These are phyloP conservation scores for Didymella arachidicola DNA, from an alignment of 2,329 filamentous ascomycete genomes.

Conservation along the genomic window DNA sequence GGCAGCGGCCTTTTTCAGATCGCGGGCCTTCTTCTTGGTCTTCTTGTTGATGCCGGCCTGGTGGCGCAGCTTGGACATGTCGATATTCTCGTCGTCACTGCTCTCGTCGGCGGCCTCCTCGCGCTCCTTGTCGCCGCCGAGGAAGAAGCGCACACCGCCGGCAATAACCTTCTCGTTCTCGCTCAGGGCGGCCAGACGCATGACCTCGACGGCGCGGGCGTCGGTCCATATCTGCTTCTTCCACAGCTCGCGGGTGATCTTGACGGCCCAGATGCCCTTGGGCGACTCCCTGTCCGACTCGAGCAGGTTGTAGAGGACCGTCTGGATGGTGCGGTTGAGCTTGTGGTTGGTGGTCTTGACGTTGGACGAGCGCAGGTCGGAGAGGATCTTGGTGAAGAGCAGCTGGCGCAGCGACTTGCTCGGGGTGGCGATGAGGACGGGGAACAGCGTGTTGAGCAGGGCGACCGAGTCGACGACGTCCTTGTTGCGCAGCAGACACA, in stretches of 20 bases:
- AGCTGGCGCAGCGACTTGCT: constrained; percentile 87
- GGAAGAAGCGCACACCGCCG: constrained; percentile 90
- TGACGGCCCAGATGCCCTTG: constrained; percentile 94
- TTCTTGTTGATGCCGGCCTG: constrained; percentile 96
- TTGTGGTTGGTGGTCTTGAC: constrained; percentile 88
- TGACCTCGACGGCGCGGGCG: constrained; percentile 92
- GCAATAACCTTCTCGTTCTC: constrained; percentile 93
- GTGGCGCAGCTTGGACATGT: constrained; percentile 83
- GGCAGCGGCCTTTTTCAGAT: constrained; percentile 80
- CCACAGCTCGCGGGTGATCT: constrained; percentile 94
- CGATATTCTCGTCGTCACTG: constrained; percentile 77
- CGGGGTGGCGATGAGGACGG: constrained; percentile 87
- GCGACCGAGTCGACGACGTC: constrained; percentile 84
- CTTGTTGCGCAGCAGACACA: constrained; percentile 88
- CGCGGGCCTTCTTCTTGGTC: constrained; percentile 82
- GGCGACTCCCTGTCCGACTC: constrained; percentile 83
- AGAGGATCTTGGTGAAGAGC: constrained; percentile 89
- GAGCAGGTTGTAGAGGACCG: constrained; percentile 89
- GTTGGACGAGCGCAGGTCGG: constrained; percentile 88
- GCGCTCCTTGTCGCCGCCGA: constrained; percentile 93
- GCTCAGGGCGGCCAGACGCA: constrained; percentile 90
- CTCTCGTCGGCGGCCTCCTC: constrained; percentile 86
- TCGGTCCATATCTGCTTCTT: constrained; percentile 96
- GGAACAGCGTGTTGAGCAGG: constrained; percentile 90
- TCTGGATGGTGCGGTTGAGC: constrained; percentile 91